Percentiles rank a stretch among this genome's conserved stretches.
Evolutionary conservation across 2,329 filamentous ascomycete genomes (phyloP).

Genomic region (Zasmidium angulare): DNA sequence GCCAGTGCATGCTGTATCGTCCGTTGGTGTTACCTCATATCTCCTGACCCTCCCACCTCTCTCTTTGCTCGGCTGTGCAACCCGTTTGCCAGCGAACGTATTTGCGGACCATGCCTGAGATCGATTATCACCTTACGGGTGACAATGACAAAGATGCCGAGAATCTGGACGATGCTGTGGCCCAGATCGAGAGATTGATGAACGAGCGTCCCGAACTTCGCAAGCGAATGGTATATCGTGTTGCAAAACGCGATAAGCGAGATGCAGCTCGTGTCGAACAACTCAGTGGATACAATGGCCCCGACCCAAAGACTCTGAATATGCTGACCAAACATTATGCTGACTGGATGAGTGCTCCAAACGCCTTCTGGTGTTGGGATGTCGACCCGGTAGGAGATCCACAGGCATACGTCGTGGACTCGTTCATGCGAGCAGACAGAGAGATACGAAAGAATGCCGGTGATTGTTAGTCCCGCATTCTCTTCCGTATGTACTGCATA

Average conservation of each 20-base stretch:
- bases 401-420: not conserved
- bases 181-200: not conserved
- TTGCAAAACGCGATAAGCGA: not conserved
- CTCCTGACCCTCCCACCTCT: not conserved
- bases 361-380: not conserved
- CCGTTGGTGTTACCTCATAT: not conserved
- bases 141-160: not conserved
- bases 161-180: not conserved
- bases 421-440: not conserved
- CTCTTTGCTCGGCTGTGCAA: not conserved
- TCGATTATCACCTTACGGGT: not conserved
- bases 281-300: not conserved
- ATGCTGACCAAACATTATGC: too few species aligned
- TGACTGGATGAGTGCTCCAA: not conserved
- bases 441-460: not conserved
- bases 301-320: not conserved
- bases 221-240: not conserved
- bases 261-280: not conserved
- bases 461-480: not conserved
- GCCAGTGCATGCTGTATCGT: not conserved
- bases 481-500: not conserved
- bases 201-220: not conserved
- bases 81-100: not conserved
- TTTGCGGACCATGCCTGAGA: not conserved
- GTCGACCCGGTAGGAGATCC: not conserved